Evolutionary conservation across 2,329 filamentous ascomycete species (phyloP), one percentile per base, ranked within the genome.

Genomic region (Pseudogymnoascus sp.): DNA sequence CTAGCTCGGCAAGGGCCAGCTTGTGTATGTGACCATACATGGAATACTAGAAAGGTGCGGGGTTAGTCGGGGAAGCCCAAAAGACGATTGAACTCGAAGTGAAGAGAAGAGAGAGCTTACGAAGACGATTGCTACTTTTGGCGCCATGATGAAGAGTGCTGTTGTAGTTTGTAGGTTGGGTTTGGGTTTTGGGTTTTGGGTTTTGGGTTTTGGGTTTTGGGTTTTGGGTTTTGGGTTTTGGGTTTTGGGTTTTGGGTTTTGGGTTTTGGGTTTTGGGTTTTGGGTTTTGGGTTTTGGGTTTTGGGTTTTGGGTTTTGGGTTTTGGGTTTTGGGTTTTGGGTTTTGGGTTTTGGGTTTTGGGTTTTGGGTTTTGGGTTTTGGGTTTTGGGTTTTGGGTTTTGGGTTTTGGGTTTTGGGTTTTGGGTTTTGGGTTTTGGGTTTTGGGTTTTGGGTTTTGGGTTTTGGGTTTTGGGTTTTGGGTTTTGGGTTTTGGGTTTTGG

Each of bases 11-110:
- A 77, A 95, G 87, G 72, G 93, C 95, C 71, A 97, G 77, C 74
- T 87, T 79, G 78, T 83, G 80, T 78, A 97, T 89, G 80, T 97
- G 93, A 78, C 95, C 93, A 79, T 95, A 96, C 85, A 92, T 90
- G 69, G 91, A 96, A 81, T 96, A 96, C 90, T 95, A 66, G 36
- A 63, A 36, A 38, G 3, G 62, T 4, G 62, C 36, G n/a, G 11
- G 37, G 34, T 60, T 40, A 46, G 62, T n/a, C 46, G 8, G 18
- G 12, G 31, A 11, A 21, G 3, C 31, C 8, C 36, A 60, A 18
- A 21, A 42, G 14, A 4, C 12, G n/a, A 8, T n/a, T 53, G 16
- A 12, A 25, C 2, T 64, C 8, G 37, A 61, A 34, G 44, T 61
- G 36, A 38, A 64, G 61, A 63, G 44, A 59, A 62, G 59, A 62